Base-by-base conservation (phyloP, 192 early-diverging fungal genomes). In the Entomortierella lignicola region DNA sequence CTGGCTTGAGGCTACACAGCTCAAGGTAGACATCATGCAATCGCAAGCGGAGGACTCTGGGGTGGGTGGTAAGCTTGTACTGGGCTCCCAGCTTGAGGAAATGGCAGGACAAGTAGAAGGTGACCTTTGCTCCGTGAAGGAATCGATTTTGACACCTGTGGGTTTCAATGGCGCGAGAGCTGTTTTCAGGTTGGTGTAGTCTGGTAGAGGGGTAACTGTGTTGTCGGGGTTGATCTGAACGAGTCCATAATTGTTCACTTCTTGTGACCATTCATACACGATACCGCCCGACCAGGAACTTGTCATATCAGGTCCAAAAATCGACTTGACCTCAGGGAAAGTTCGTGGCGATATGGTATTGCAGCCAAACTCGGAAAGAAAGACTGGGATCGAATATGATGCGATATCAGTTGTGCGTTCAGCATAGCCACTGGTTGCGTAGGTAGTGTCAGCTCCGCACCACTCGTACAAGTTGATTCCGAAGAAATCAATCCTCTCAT, bases 321-420 rank as follows among this genome's bases (percentile, higher is more conserved):
- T 84, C 8, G 92, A 77, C 6, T 70, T 81, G 17, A 93, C 84
- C 67, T 94, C 93, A 12, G 85, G 71, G 80, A 94, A 94, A 0
- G 82, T 82, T 37, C 93, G 89, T 8, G 92, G 92, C 8, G 81
- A 63, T 60, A 92, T 81, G 17, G 70, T 61, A 60, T 93, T 94
- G 77, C 93, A 94, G 2, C 93, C 93, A 82, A 92, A 94, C 83
- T 94, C 93, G 61, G 88, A 89, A 43, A 94, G 77, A 51, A 93
- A 72, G 15, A 90, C 88, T 8, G 92, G 93, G 42, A 92, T 86
- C 29, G 83, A 83, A 61, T 88, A 92, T 57, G 73, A 77, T 8
- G 80, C 82, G 50, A 88, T 87, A 61, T 91, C 89, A 32, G 83
- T 81, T 17, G 89, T 87, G 39, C 91, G 87, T 29, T 88, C 77